Conservation (phyloP, 352 stramenopile species). For the Peronospora belbahrii region DNA sequence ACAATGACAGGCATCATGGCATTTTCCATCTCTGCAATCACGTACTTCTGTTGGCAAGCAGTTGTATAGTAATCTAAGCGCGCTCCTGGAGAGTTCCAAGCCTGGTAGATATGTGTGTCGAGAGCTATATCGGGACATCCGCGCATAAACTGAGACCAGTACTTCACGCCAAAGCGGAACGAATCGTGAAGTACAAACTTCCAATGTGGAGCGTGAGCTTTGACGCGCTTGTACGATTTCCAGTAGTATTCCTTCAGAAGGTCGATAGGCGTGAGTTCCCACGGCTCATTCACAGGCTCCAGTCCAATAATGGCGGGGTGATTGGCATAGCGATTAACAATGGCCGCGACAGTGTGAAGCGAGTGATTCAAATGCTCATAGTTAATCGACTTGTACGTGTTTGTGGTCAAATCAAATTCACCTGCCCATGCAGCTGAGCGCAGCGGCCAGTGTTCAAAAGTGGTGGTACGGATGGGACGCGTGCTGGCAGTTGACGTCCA, state of each 20-base stretch:
- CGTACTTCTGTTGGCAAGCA: conserved; percentile 86
- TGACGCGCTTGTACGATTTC: conserved; percentile 91
- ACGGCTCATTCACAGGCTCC: conserved; percentile 92
- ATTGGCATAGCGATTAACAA: conserved; percentile 81
- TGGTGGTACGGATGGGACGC: conserved; percentile 5
- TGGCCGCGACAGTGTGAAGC: conserved; percentile 69
- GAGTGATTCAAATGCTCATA: conserved; percentile 86
- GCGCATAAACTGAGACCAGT: conserved; percentile 69
- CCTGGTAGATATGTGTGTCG: conserved; percentile 96
- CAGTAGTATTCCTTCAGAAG: conserved; percentile 92
- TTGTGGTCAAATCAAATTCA: conserved; percentile 67
- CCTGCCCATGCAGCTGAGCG: conserved; percentile 86
- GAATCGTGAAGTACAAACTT: conserved; percentile 96
- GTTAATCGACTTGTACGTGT: conserved; percentile 86
- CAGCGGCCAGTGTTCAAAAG: conserved; percentile 29
- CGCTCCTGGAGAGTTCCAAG: too few relatives aligned
- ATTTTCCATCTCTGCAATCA: conserved; percentile 88
- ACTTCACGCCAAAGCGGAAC: conserved; percentile 87
- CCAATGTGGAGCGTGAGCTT: conserved; percentile 88
- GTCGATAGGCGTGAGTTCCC: conserved; percentile 88
- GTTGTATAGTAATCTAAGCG: conserved; percentile 86
- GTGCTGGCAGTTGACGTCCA: conserved; percentile 8
- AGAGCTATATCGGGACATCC: conserved; percentile 90
- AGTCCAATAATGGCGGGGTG: conserved; percentile 85
- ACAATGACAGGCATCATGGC: conserved; percentile 92